Evolutionary conservation across 192 early-diverging fungal species (phyloP).

Genomic region (Coemansia sp.): DNA sequence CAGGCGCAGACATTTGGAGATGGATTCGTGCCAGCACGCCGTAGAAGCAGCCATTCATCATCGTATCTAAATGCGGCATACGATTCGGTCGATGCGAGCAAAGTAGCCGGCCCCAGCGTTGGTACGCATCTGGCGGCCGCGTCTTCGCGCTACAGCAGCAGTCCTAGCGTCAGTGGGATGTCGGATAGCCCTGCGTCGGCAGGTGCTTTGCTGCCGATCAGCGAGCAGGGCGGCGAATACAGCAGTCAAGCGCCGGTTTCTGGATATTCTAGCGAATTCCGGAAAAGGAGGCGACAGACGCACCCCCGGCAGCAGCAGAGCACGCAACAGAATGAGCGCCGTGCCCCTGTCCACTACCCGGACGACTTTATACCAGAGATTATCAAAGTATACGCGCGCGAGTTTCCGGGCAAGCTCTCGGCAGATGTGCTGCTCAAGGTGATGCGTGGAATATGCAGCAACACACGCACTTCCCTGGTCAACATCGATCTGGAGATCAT

Average conservation of each 20-base stretch:
- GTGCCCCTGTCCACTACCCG: constrained; percentile 6
- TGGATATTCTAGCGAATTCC: neutral
- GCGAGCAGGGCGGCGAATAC: neutral
- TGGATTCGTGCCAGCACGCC: neutral
- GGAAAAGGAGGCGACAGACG: neutral
- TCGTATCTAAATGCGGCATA: neutral
- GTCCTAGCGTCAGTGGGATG: neutral
- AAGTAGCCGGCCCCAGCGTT: neutral
- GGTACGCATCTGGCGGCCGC: neutral
- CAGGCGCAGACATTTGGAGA: constrained; percentile 1
- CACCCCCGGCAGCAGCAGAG: constrained; percentile 6
- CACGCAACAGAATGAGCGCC: neutral
- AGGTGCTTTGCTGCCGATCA: neutral
- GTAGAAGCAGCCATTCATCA: constrained; percentile 1
- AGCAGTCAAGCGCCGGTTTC: neutral
- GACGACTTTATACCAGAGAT: constrained; percentile 44
- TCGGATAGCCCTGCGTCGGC: neutral
- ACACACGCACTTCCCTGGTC: constrained; percentile 46
- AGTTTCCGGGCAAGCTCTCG: constrained; percentile 43
- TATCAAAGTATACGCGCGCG: constrained; percentile 33
- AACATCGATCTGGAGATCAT: constrained; percentile 48
- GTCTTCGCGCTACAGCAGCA: constrained; percentile 4
- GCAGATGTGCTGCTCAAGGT: constrained; percentile 39
- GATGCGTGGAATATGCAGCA: constrained; percentile 46
- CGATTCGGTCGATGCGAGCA: neutral